These are phyloP conservation scores for Lentithecium fluviatile DNA, from an alignment of 495 filamentous ascomycete species.

Conservation along the genomic window DNA sequence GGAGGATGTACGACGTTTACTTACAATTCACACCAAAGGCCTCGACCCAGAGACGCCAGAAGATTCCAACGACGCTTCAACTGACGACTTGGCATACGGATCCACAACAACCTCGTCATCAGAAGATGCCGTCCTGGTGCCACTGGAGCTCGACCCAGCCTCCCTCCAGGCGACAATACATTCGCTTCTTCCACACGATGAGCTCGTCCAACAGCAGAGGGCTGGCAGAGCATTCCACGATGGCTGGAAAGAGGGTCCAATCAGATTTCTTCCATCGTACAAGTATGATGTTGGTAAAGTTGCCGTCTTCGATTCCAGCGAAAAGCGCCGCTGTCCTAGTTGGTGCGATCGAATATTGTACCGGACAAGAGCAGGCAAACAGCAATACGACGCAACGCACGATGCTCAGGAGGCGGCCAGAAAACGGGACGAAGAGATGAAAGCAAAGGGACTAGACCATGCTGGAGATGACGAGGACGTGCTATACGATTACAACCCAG, in stretches of 20 bases:
- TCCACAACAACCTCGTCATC: background rate
- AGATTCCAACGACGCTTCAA: background rate
- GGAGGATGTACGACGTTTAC: conserved; percentile 81
- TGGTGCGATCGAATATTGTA: conserved; percentile 98
- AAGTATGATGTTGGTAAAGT: conserved; percentile 98
- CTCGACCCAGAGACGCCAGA: conserved; percentile 57
- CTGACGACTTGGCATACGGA: background rate
- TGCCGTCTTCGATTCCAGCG: conserved; percentile 88
- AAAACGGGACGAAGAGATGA: conserved; percentile 81
- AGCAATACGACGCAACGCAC: conserved; percentile 66
- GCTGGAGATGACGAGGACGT: conserved; percentile 73
- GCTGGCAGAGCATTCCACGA: conserved; percentile 78
- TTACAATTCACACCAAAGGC: conserved; percentile 77
- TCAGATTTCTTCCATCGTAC: conserved; percentile 90
- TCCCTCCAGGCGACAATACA: conserved; percentile 80
- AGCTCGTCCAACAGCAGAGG: conserved; percentile 72
- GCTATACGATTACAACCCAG: conserved; percentile 87
- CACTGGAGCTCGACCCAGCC: conserved; percentile 54
- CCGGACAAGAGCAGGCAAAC: conserved; percentile 67
- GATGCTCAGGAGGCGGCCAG: conserved; percentile 64
- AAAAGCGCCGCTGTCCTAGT: conserved; percentile 86
- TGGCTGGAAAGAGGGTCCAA: conserved; percentile 86
- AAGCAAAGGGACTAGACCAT: conserved; percentile 70
- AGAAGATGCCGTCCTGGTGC: conserved; percentile 16
- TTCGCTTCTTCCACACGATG: conserved; percentile 86